phyloP scores from a whole-genome alignment of 2,329 filamentous ascomycete genomes.

The Talaromyces funiculosus region DNA sequence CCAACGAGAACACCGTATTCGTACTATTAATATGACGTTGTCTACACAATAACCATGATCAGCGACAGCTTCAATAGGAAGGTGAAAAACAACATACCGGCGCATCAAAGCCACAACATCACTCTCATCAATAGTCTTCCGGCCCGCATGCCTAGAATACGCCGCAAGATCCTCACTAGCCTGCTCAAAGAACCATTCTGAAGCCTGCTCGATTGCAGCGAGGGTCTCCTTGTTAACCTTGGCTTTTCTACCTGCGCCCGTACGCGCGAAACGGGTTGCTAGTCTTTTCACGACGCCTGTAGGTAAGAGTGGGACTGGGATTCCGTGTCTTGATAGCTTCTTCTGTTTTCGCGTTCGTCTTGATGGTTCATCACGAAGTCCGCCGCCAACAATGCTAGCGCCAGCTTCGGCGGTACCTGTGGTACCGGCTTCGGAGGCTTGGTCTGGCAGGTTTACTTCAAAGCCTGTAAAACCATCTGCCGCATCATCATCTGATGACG shows the following conservation, averaged over 20 bases:
- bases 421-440: conserved; percentile 26
- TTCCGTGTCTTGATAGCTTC: conserved; percentile 63
- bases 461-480: conserved; percentile 28
- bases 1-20: conserved; percentile 78
- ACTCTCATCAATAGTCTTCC: conserved; percentile 79
- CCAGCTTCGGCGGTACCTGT: conserved; percentile 17
- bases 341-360: conserved; percentile 43
- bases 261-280: conserved; percentile 62
- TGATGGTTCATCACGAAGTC: conserved; percentile 29
- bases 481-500: conserved; percentile 22
- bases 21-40: conserved; percentile 68
- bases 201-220: conserved; percentile 68
- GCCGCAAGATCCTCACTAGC: conserved; percentile 70
- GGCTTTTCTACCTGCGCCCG: conserved; percentile 58
- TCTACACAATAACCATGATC: conserved; percentile 44
- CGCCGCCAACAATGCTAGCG: conserved; percentile 26
- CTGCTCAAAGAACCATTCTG: conserved; percentile 91
- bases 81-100: conserved; percentile 53
- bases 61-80: background rate
- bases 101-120: conserved; percentile 78
- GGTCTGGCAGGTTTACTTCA: conserved; percentile 26
- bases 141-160: conserved; percentile 74
- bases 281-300: conserved; percentile 63
- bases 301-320: conserved; percentile 70
- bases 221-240: conserved; percentile 70